Percentiles rank a stretch among this genome's conserved stretches.
These are phyloP conservation scores for Amanita muscaria DNA, from an alignment of 768 basidiomycete species.

Conservation along the genomic window DNA sequence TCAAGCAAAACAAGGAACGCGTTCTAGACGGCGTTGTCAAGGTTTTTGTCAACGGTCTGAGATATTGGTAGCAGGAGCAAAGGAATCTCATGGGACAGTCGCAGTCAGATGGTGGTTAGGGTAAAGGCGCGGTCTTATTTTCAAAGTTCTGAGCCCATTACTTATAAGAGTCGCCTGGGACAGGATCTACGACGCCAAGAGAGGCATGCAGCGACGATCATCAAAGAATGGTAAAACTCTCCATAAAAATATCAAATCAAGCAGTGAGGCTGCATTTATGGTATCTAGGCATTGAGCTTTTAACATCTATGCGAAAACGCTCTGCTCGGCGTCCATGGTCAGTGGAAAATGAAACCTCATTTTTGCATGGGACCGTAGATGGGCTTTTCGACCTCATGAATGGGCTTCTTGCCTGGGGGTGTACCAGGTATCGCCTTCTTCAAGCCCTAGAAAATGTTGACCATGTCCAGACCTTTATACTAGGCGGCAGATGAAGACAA, in stretches of 20 bases:
- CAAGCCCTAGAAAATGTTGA: conserved; percentile 54
- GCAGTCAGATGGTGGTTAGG: too few relatives aligned
- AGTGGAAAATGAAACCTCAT: too few relatives aligned
- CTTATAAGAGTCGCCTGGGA: not conserved
- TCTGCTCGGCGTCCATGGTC: too few relatives aligned
- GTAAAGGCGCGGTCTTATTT: too few relatives aligned
- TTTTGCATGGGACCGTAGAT: conserved; percentile 83
- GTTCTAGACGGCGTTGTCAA: not conserved
- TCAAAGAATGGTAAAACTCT: too few relatives aligned
- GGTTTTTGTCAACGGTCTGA: not conserved
- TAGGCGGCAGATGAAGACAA: not conserved
- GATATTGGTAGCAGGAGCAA: not conserved
- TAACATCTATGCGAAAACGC: not conserved
- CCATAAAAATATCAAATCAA: too few relatives aligned
- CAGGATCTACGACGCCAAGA: not conserved
- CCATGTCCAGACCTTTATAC: not conserved
- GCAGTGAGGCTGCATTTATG: not conserved
- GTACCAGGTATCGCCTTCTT: conserved; percentile 87
- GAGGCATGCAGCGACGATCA: too few relatives aligned
- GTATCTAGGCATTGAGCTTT: not conserved
- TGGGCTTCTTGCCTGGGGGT: conserved; percentile 68
- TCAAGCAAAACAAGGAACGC: not conserved
- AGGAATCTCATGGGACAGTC: conserved; percentile 1
- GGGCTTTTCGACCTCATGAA: conserved; percentile 85
- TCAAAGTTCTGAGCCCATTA: too few relatives aligned